Conservation (phyloP, 2,329 filamentous ascomycete species). For the Ramularia endophylla region DNA sequence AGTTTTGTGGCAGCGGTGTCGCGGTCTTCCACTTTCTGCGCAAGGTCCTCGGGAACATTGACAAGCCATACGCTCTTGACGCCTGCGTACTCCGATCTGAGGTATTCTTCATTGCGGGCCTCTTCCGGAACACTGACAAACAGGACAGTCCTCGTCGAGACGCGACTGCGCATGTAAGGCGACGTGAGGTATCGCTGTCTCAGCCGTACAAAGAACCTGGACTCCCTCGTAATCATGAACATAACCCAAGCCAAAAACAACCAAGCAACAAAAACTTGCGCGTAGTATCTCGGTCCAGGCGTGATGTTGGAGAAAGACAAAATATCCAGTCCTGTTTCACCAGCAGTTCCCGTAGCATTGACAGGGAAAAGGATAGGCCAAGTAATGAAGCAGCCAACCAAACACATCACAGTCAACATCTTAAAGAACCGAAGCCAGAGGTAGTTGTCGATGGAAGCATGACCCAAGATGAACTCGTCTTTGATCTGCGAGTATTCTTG, state of each 20-base stretch:
- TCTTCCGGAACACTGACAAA: constrained; percentile 41
- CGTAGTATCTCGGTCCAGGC: constrained; percentile 36
- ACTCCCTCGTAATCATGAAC: constrained; percentile 41
- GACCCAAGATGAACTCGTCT: constrained; percentile 40
- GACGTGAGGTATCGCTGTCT: constrained; percentile 43
- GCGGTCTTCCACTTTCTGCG: constrained; percentile 38
- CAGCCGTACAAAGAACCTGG: constrained; percentile 40
- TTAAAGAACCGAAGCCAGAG: constrained; percentile 44
- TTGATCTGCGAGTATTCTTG: constrained; percentile 12
- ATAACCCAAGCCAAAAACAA: constrained; percentile 39
- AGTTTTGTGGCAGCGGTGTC: constrained; percentile 39
- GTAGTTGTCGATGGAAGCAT: constrained; percentile 43
- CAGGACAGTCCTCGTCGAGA: constrained; percentile 42
- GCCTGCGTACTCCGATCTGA: constrained; percentile 34
- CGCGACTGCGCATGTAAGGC: constrained; percentile 36
- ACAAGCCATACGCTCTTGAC: constrained; percentile 42
- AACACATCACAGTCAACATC: constrained; percentile 35
- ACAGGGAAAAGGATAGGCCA: constrained; percentile 44
- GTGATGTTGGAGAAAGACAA: constrained; percentile 35
- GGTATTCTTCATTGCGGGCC: constrained; percentile 32
- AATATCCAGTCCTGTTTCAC: constrained; percentile 21
- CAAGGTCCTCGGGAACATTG: constrained; percentile 39
- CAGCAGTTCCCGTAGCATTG: constrained; percentile 33
- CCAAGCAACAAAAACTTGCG: constrained; percentile 35
- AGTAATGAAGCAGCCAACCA: constrained; percentile 40